Conservation (phyloP, 495 filamentous ascomycete genomes). For the Letharia lupina region DNA sequence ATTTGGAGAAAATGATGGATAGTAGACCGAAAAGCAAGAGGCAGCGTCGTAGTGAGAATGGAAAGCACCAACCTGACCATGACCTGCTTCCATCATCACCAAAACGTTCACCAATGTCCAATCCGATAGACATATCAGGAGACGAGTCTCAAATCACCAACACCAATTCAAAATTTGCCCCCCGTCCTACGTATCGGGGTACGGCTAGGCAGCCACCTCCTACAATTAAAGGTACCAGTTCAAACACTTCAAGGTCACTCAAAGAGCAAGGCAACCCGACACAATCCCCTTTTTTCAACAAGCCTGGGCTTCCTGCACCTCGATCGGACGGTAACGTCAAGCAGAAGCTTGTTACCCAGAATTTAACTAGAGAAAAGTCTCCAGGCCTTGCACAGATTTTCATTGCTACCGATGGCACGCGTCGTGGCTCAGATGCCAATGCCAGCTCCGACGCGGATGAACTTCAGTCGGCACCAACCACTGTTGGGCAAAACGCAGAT, state of each 20-base stretch:
- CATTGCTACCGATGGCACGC: slow-evolving; percentile 14
- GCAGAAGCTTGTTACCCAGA: neutral
- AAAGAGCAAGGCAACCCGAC: neutral
- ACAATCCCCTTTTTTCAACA: slow-evolving; percentile 11
- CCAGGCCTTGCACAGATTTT: slow-evolving; percentile 8
- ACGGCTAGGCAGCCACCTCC: neutral
- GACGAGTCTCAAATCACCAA: slow-evolving; percentile 9
- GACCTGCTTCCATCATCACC: slow-evolving; percentile 3
- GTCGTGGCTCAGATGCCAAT: slow-evolving; percentile 18
- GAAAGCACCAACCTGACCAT: neutral
- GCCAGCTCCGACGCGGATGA: slow-evolving; percentile 33
- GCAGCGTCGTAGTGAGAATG: slow-evolving; percentile 6
- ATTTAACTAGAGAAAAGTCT: neutral
- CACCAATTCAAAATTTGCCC: neutral
- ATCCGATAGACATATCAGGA: slow-evolving; percentile 14
- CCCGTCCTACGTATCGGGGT: neutral
- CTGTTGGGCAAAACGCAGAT: slow-evolving; percentile 9
- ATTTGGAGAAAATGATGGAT: slow-evolving; percentile 20
- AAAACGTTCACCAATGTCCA: neutral
- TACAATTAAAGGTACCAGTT: neutral
- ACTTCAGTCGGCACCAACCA: slow-evolving; percentile 35
- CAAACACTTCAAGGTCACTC: neutral
- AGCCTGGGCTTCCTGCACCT: neutral
- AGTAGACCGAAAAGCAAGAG: slow-evolving; percentile 12
- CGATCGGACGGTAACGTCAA: neutral